Base-by-base conservation (phyloP, 2,329 filamentous ascomycete species). In the Aspergillus clavatus region DNA sequence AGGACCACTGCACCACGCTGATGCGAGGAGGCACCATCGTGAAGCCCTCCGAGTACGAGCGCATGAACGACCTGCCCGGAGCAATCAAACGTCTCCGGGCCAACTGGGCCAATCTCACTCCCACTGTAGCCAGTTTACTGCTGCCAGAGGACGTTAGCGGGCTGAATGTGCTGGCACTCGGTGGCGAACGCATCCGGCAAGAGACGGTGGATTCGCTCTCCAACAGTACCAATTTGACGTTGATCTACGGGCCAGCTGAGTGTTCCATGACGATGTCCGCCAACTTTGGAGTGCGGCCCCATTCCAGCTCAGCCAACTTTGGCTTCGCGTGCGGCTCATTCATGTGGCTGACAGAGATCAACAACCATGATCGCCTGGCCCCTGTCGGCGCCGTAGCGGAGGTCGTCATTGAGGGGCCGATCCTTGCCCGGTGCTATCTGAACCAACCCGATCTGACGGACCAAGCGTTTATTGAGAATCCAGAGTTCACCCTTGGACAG, bases 331-430 rank as follows among this genome's bases (percentile, higher is more conserved):
- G 26, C 26, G n/a, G 26, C 26, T 11, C 10, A 12, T 12, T 28
- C 26, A 12, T 28, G 4, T 28, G 26, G 26, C 26, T 28, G 3
- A 12, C n/a, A 12, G 26, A 28, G 10, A 5, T 28, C 26, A 5
- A 28, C 5, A 3, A 12, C 5, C 26, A 28, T 28, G 10, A 28
- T 11, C 26, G 26, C 10, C 26, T 28, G 8, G 26, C 78, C 56
- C 72, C 82, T 60, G 82, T 80, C 0, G 74, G 78, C 0, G 68
- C 76, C 0, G 67, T 82, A n/a, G 78, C 78, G 0, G 50, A 62
- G 23, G 26, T 40, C 21, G n/a, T 48, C 10, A 26, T 40, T 19
- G 38, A 28, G 19, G 38, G 38, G 6, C 38, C 38, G 14, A 28
- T n/a, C 12, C 38, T 40, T 11, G 38, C 38, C 23, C 12, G 7